These are phyloP conservation scores for Fusarium agapanthi DNA, from an alignment of 2,329 filamentous ascomycete genomes.

Conservation along the genomic window DNA sequence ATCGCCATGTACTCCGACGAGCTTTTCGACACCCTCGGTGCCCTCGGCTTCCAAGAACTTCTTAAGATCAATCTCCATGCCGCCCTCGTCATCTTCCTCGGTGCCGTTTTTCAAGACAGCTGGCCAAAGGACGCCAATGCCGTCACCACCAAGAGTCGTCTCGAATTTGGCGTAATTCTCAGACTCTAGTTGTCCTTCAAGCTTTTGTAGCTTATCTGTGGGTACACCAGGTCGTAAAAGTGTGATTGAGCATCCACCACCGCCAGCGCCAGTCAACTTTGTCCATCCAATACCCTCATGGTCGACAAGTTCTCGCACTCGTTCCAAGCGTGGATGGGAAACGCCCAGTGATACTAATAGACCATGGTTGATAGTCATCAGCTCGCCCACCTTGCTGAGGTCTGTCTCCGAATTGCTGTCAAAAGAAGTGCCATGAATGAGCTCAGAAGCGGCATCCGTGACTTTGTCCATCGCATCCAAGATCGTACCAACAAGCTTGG, in stretches of 20 bases:
- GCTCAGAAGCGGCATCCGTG: slow-evolving; percentile 61
- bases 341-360: slow-evolving; percentile 90
- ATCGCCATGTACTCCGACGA: slow-evolving; percentile 81
- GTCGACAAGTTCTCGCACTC: slow-evolving; percentile 90
- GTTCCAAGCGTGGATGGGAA: slow-evolving; percentile 91
- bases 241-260: slow-evolving; percentile 95
- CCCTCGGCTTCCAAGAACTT: slow-evolving; percentile 83
- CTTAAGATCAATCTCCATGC: slow-evolving; percentile 92
- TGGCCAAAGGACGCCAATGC: slow-evolving; percentile 93
- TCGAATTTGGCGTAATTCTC: slow-evolving; percentile 87
- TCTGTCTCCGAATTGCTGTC: slow-evolving; percentile 70
- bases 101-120: slow-evolving; percentile 87
- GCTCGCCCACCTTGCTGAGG: slow-evolving; percentile 80
- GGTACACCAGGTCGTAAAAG: slow-evolving; percentile 76
- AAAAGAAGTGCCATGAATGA: slow-evolving; percentile 71
- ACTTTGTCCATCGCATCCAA: slow-evolving; percentile 86
- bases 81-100: slow-evolving; percentile 79
- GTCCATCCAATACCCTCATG: slow-evolving; percentile 93
- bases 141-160: slow-evolving; percentile 90
- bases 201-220: slow-evolving; percentile 62
- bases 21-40: slow-evolving; percentile 82
- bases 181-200: slow-evolving; percentile 71
- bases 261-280: slow-evolving; percentile 94
- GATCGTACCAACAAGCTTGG: slow-evolving; percentile 80
- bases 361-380: slow-evolving; percentile 95